Conservation (phyloP, 1,284 basidiomycete species). For the Ustilago curta region DNA sequence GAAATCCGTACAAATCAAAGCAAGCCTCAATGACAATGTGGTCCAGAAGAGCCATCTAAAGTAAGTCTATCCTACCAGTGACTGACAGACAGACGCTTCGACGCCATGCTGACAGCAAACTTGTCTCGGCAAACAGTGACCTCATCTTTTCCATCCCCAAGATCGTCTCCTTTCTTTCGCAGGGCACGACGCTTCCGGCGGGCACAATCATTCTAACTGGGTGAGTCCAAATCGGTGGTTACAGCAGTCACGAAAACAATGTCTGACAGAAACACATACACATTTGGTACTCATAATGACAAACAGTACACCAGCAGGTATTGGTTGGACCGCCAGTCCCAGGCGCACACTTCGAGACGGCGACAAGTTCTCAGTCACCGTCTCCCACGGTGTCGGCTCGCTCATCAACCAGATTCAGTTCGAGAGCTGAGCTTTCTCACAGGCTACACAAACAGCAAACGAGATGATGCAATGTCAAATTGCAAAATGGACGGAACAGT, state of each 20-base stretch:
- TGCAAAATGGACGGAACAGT: background rate
- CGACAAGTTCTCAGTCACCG: conserved; percentile 70
- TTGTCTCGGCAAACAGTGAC: conserved; percentile 44
- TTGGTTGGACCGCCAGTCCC: conserved; percentile 69
- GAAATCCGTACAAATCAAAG: conserved; percentile 63
- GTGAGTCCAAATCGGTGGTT: background rate
- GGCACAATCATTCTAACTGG: conserved; percentile 64
- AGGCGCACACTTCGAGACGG: conserved; percentile 67
- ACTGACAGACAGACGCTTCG: too few relatives aligned
- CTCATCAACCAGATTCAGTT: conserved; percentile 71
- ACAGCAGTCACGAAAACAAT: too few relatives aligned
- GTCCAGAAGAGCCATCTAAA: conserved; percentile 69
- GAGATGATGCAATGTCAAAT: too few relatives aligned
- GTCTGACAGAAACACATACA: too few relatives aligned
- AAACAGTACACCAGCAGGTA: conserved; percentile 69
- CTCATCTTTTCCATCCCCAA: conserved; percentile 71
- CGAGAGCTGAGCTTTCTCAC: conserved; percentile 47
- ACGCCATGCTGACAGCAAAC: background rate
- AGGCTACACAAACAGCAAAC: too few relatives aligned
- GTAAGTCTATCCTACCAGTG: conserved; percentile 68
- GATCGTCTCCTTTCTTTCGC: conserved; percentile 69
- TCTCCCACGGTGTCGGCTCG: conserved; percentile 71
- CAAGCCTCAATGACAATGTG: conserved; percentile 66
- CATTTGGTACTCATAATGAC: too few relatives aligned
- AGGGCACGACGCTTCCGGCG: conserved; percentile 51